Evolutionary conservation across 768 basidiomycete genomes (phyloP).

Genomic region (Auriscalpium orientale): DNA sequence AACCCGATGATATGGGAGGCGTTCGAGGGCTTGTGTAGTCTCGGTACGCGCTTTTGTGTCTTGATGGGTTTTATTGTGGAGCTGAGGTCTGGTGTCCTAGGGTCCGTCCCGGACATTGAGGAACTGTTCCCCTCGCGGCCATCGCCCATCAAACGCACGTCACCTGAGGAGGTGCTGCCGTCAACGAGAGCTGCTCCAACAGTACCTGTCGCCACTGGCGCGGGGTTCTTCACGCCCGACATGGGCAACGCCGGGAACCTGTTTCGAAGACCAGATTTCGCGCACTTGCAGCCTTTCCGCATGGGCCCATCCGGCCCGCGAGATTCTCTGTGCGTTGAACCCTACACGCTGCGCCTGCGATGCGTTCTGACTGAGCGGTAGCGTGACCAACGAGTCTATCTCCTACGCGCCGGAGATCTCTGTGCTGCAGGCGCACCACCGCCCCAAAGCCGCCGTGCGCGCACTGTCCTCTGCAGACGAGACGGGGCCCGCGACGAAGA

Average conservation of each 20-base stretch:
- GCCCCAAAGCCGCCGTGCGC: slow-evolving; percentile 32
- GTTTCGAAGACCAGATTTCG: slow-evolving; percentile 43
- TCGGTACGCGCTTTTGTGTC: slow-evolving; percentile 42
- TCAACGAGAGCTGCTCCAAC: slow-evolving; percentile 23
- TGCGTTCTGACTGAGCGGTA: not conserved
- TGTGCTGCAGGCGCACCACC: slow-evolving; percentile 42
- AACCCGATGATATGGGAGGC: slow-evolving; percentile 91
- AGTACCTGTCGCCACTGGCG: slow-evolving; percentile 50
- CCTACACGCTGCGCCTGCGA: not conserved
- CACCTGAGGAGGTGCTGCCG: slow-evolving; percentile 43
- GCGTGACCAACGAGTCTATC: slow-evolving; percentile 41
- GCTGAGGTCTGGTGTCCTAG: slow-evolving; percentile 29
- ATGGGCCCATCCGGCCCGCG: slow-evolving; percentile 46
- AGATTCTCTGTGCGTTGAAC: slow-evolving; percentile 51
- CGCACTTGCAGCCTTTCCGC: slow-evolving; percentile 48
- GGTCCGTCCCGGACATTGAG: slow-evolving; percentile 63
- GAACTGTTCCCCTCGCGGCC: slow-evolving; percentile 62
- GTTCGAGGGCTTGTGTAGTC: slow-evolving; percentile 75
- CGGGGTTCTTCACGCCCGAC: slow-evolving; percentile 75
- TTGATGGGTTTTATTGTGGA: slow-evolving; percentile 6
- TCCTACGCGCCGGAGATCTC: slow-evolving; percentile 50
- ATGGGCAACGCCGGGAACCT: slow-evolving; percentile 45
- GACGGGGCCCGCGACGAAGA: slow-evolving; percentile 70
- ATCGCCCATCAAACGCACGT: slow-evolving; percentile 43
- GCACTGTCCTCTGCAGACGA: slow-evolving; percentile 82